Base-by-base conservation (phyloP, 2,329 filamentous ascomycete genomes). In the Penicillium sp. region DNA sequence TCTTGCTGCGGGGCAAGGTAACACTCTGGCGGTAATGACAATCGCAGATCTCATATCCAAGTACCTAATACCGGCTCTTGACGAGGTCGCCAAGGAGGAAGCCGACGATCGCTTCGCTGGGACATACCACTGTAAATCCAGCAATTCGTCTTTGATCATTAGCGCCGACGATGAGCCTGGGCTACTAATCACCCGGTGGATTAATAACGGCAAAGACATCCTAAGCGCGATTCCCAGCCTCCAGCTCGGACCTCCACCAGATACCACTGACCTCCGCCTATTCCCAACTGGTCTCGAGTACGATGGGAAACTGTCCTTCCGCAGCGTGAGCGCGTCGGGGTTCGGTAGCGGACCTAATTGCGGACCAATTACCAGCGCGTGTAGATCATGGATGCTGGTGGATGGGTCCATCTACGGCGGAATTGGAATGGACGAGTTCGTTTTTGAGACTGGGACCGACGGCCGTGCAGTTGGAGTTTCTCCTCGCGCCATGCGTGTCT, bases 221-320 rank as follows among this genome's bases (percentile, higher is more conserved):
- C 47, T 70, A 5, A 23, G 61, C 5, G 56, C 64, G 3, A 13
- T 69, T 3, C 57, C 61, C 31, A n/a, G 23, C 1, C 17, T 71
- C 17, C n/a, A 48, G 45, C 8, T 57, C 13, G 41, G 53, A n/a
- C 8, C 26, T 3, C 7, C 29, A 1, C 31, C 60, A 2, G 30
- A 23, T 2, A 56, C 67, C 56, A 52, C 71, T 2, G 64, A 61
- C 35, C 63, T 71, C 29, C 71, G 69, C 3, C 48, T 70, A n/a
- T 71, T 72, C 55, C 70, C 67, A 3, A 71, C 66, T 15, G 68
- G 67, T 3, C 67, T 73, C 3, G 45, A 62, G 35, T 59, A 56
- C 11, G 31, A 56, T 2, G 65, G 57, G 1, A 44, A 53, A 13
- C 50, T 70, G 3, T 64, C 66, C 0, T 72, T 71, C 61, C 58